Evolutionary conservation across 331 rosid species (phyloP), one percentile per base, ranked within the genome.

Genomic region (Quercus lobata): DNA sequence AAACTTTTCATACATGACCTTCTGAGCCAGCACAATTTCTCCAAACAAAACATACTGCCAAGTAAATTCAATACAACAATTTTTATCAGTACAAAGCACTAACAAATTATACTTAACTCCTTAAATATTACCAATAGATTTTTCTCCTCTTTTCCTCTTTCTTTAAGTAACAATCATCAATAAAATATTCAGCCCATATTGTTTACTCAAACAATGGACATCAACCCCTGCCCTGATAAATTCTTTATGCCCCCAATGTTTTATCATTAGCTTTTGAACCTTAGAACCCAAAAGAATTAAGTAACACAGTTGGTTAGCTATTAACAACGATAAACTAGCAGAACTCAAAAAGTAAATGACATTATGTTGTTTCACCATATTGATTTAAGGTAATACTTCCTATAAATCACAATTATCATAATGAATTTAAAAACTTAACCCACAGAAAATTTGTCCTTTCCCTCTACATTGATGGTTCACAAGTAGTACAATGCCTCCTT

Each of bases 11-110:
- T 89, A 93, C 97, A 96, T 93, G 82, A 96, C 92, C 94, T 91
- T 96, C 84, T 93, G 99, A 68, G 97, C 99, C 83, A 89, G 68
- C 77, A 96, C 99, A 77, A 96, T 96, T 87, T 96, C 99, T 86
- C 98, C 98, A 76, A 96, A 93, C 89, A 96, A 88, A 88, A 89
- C 83, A 80, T 85, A 80, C 99, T 96, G 97, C 84, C 79, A 80
- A 56, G 79, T 19, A 52, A 29, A 52, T 72, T 49, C 22, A 19
- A 79, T 75, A 77, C 55, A 34, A 34, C 22, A 68, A 34, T 35
- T 19, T 17, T 5, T 19, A 35, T 68, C n/a, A 68, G 72, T n/a
- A 17, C 57, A 82, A 73, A 73, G 17, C 69, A 56, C 76, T 44
- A 77, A 53, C 55, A 73, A 35, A 84, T 56, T 57, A 73, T 79